Percentiles rank a stretch among this genome's conserved stretches.
Evolutionary conservation across 2,329 filamentous ascomycete genomes (phyloP).

Genomic region (Epichloe amarillans): DNA sequence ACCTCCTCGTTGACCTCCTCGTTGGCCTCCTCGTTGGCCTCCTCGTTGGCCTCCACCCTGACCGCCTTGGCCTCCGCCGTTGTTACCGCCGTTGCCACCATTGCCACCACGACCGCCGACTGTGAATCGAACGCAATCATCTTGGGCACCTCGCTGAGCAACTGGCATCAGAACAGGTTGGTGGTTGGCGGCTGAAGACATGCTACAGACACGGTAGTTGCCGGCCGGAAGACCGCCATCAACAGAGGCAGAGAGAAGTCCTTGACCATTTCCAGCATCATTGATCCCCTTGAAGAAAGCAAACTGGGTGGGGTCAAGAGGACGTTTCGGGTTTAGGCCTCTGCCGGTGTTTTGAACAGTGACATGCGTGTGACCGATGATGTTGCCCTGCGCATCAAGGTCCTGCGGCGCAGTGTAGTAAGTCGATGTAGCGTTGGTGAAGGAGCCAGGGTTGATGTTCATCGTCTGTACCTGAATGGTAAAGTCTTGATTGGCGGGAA

Average conservation of each 20-base stretch:
- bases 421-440: constrained; percentile 45
- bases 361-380: constrained; percentile 48
- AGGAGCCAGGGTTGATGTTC: constrained; percentile 43
- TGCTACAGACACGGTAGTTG: constrained; percentile 53
- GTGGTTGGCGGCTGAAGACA: constrained; percentile 50
- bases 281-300: constrained; percentile 57
- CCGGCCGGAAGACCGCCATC: constrained; percentile 45
- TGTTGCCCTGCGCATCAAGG: constrained; percentile 31
- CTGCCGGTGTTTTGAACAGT: constrained; percentile 43
- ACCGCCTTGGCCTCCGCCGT: constrained; percentile 5
- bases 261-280: constrained; percentile 42
- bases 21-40: not conserved
- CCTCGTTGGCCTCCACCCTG: not conserved
- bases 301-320: constrained; percentile 40
- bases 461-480: constrained; percentile 36
- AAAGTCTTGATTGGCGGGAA: constrained; percentile 36
- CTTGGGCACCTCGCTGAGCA: constrained; percentile 52
- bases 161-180: constrained; percentile 54
- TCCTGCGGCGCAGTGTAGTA: constrained; percentile 49
- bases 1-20: not conserved
- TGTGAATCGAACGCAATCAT: constrained; percentile 49
- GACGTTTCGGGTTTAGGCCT: constrained; percentile 33
- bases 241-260: constrained; percentile 39
- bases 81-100: constrained; percentile 11
- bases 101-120: constrained; percentile 22